Base-by-base conservation (phyloP, 148 eudicot genomes). In the Gaultheria prostrata region DNA sequence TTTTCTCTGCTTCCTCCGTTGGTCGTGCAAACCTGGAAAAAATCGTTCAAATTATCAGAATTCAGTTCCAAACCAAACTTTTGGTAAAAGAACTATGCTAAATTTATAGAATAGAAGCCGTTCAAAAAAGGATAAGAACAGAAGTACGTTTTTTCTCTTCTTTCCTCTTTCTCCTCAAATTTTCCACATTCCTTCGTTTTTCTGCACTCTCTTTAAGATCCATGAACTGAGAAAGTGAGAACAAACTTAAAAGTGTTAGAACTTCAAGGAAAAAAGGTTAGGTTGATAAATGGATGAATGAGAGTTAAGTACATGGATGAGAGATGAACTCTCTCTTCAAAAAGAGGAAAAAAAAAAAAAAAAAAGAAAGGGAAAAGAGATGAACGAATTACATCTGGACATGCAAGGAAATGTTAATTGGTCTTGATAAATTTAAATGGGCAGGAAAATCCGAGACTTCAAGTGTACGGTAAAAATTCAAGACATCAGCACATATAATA, bases 131-230 rank as follows among this genome's bases (percentile, higher is more conserved):
- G 45, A 59, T 15, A 59, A 35, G 43, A 51, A 26, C 30, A 49
- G 21, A 26, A 49, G 57, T 90, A 95, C 98, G 97, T 89, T 90
- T 95, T 87, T 95, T 95, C 69, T 89, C 89, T 65, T 93, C 96
- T 87, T 90, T 94, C 86, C 95, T 90, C 86, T 94, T 95, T 84
- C 89, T 91, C 85, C 91, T 88, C 45, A 93, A 85, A 86, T 89
- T 84, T 28, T 93, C 93, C 83, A 86, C 85, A 82, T 86, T 90
- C 85, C 86, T 89, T 30, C 91, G 90, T 84, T 90, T 93, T 79
- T 88, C 98, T 26, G 94, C 93, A n/a, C 85, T 87, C 83, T 73
- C 87, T 82, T 89, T 93, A 77, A 92, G 85, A 88, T 95, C 89
- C 91, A 93, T 74, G 83, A 85, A 88, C 97, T 94, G 87, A 48